phyloP scores from a whole-genome alignment of 192 early-diverging fungal species.

The Cladochytrium replicatum region DNA sequence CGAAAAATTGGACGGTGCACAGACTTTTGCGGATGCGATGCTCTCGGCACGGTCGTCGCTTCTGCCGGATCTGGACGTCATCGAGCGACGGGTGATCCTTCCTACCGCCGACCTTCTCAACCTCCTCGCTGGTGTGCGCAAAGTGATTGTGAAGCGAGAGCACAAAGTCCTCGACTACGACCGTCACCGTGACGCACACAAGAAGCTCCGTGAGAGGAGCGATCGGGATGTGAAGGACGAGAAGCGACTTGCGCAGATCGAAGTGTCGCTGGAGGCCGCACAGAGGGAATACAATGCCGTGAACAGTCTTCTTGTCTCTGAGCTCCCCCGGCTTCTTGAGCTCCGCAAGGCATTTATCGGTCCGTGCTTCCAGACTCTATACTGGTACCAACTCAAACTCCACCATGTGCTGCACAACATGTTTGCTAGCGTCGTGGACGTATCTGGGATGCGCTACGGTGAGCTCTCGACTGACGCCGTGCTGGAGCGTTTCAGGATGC shows the following conservation, averaged over 20 bases:
- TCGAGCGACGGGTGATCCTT: slow-evolving; percentile 69
- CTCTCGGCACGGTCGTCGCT: slow-evolving; percentile 38
- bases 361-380: slow-evolving; percentile 77
- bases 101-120: slow-evolving; percentile 69
- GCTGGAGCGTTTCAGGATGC: slow-evolving; percentile 10
- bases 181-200: slow-evolving; percentile 57
- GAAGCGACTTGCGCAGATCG: slow-evolving; percentile 40
- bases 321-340: slow-evolving; percentile 73
- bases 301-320: slow-evolving; percentile 68
- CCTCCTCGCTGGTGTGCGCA: slow-evolving; percentile 68
- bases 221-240: slow-evolving; percentile 34
- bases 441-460: not conserved
- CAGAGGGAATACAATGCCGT: slow-evolving; percentile 74
- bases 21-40: slow-evolving; percentile 45
- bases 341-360: slow-evolving; percentile 70
- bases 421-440: not conserved
- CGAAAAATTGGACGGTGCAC: slow-evolving; percentile 23
- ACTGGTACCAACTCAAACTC: slow-evolving; percentile 70
- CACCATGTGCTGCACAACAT: slow-evolving; percentile 47
- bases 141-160: slow-evolving; percentile 76
- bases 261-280: slow-evolving; percentile 66
- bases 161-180: slow-evolving; percentile 94
- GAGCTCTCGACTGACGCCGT: slow-evolving; percentile 5
- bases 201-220: slow-evolving; percentile 57
- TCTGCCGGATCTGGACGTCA: slow-evolving; percentile 52